Evolutionary conservation across 2,329 filamentous ascomycete genomes (phyloP), one percentile per base, ranked within the genome.

Genomic region (Gaeumannomyces sp.): DNA sequence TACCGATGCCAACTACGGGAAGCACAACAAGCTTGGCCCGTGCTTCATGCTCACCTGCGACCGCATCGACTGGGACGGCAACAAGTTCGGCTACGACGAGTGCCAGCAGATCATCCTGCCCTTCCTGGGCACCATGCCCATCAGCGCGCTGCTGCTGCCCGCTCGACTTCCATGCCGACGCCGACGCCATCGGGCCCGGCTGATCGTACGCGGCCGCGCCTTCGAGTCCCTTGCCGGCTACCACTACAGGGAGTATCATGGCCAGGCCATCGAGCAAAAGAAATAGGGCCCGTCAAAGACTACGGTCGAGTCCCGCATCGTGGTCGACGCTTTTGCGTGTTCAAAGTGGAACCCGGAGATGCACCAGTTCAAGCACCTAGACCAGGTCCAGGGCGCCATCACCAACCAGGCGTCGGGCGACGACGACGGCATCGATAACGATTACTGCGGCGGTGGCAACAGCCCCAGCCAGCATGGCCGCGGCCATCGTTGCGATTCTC

Each of bases 31-130:
- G 1, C 75, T 74, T 11, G 76, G 75, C 3, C 67, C 73, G 8
- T 72, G 72, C 14, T 76, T 80, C 72, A 64, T 70, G 5, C 65
- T 82, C 50, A 67, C 71, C 3, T 75, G 73, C 60, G 71, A 74
- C 27, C 73, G 77, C 13, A 73, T 83, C 60, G 79, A 82, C 57
- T 81, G 77, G 70, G 75, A 82, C 65, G 80, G 81, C 4, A 72
- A 72, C 60, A 72, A 67, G 0, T 81, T 82, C 68, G 79, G 80
- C 7, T 77, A 76, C 66, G 68, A 72, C 2, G 62, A 67, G 4
- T 65, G 71, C 16, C 69, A 67, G 45, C 70, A 77, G 56, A 65
- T 71, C 27, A 75, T 82, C 38, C 64, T 69, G 4, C 68, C 72
- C 3, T 82, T 80, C 64, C 61, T 68, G 5, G 80, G 79, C 7